Evolutionary conservation across 257 asterid genomes (phyloP).

Genomic region (Voacanga thouarsii): DNA sequence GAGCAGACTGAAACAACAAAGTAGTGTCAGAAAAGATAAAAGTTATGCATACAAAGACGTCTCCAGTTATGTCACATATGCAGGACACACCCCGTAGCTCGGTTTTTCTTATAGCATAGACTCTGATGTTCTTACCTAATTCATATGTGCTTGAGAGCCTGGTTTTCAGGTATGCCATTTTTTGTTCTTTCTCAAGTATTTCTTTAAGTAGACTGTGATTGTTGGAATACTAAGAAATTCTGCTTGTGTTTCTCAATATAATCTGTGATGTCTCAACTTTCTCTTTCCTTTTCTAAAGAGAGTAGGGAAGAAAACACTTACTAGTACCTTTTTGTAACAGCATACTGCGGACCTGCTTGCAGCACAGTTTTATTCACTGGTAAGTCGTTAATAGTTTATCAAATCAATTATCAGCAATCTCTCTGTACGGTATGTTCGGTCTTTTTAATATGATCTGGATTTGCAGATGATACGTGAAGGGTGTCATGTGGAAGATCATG

Average conservation of each 20-base stretch:
- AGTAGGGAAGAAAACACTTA: not conserved
- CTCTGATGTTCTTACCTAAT: not conserved
- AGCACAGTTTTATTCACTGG: constrained; percentile 74
- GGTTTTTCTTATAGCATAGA: not conserved
- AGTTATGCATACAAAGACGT: not conserved
- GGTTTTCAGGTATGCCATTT: not conserved
- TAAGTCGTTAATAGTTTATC: constrained; percentile 21
- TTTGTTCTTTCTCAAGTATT: not conserved
- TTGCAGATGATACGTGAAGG: constrained; percentile 83
- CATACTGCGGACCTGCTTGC: constrained; percentile 91
- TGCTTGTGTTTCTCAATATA: constrained; percentile 1
- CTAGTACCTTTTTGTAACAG: constrained; percentile 45
- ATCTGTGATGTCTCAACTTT: not conserved
- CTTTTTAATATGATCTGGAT: constrained; percentile 15
- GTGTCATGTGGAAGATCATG: constrained; percentile 58
- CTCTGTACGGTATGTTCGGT: not conserved
- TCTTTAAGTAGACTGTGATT: not conserved
- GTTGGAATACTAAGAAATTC: not conserved
- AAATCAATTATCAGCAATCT: not conserved
- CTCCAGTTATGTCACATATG: no score
- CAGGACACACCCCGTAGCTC: not conserved
- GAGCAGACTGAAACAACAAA: not conserved
- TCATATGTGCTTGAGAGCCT: not conserved
- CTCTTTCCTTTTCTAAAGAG: no score
- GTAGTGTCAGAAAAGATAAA: not conserved